phyloP scores from a whole-genome alignment of 2,329 filamentous ascomycete genomes.

The Aspergillus sp. region DNA sequence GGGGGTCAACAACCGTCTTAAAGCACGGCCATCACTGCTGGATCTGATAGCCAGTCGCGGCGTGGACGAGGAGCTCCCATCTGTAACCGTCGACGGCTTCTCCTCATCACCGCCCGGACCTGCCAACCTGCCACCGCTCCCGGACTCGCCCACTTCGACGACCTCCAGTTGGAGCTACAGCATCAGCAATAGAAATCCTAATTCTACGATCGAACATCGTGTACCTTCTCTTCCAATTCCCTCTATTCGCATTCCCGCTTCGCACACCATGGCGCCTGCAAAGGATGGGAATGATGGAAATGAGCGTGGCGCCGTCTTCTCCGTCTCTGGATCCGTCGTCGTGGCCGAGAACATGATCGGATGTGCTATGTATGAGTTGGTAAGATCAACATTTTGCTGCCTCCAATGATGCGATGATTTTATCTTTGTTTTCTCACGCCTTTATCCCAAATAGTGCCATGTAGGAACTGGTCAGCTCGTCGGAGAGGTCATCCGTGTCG shows the following conservation, averaged over 20 bases:
- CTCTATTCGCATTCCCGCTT: slow-evolving; percentile 18
- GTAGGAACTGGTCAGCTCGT: slow-evolving; percentile 89
- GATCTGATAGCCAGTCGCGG: slow-evolving; percentile 46
- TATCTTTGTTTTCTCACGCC: neutral
- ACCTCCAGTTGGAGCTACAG: slow-evolving; percentile 12
- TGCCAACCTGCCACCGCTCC: slow-evolving; percentile 40
- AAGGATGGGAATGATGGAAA: slow-evolving; percentile 47
- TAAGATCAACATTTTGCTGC: slow-evolving; percentile 40
- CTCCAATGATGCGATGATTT: neutral
- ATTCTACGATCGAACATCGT: slow-evolving; percentile 20
- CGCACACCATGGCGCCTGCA: slow-evolving; percentile 37
- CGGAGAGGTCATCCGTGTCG: slow-evolving; percentile 97
- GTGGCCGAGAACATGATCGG: slow-evolving; percentile 97
- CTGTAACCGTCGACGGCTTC: slow-evolving; percentile 5
- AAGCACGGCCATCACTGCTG: slow-evolving; percentile 55
- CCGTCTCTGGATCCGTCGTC: slow-evolving; percentile 78
- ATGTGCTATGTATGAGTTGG: slow-evolving; percentile 99
- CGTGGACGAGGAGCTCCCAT: slow-evolving; percentile 4
- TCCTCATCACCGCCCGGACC: slow-evolving; percentile 30
- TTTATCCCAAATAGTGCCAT: slow-evolving; percentile 56
- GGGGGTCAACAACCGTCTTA: slow-evolving; percentile 51
- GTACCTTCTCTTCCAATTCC: slow-evolving; percentile 15
- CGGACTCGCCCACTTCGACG: slow-evolving; percentile 35
- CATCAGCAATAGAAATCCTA: slow-evolving; percentile 17
- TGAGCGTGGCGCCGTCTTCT: slow-evolving; percentile 61